These are phyloP conservation scores for Colletotrichum sp. DNA, from an alignment of 2,329 filamentous ascomycete species.

Conservation along the genomic window DNA sequence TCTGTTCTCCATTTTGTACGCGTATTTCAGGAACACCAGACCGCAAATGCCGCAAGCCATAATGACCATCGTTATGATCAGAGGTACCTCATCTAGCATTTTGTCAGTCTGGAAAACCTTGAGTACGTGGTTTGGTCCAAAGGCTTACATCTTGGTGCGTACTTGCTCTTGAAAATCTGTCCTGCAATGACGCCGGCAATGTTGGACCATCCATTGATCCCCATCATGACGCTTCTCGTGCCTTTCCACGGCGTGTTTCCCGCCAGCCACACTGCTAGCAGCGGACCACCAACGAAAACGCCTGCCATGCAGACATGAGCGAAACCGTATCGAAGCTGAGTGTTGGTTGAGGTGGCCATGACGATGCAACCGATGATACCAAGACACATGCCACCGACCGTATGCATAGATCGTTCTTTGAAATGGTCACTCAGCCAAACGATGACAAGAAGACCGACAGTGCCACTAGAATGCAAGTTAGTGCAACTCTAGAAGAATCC, in stretches of 20 bases:
- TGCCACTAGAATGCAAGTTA: constrained; percentile 12
- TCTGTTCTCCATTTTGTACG: constrained; percentile 23
- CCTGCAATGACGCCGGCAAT: constrained; percentile 27
- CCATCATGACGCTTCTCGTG: constrained; percentile 44
- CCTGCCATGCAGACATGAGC: constrained; percentile 26
- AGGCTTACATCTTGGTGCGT: constrained; percentile 21
- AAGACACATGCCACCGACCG: constrained; percentile 22
- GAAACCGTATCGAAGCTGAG: constrained; percentile 25
- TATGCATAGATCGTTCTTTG: constrained; percentile 25
- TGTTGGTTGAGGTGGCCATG: constrained; percentile 23
- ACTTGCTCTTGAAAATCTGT: constrained; percentile 27
- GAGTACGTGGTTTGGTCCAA: too few species aligned
- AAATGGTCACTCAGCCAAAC: constrained; percentile 25
- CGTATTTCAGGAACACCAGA: constrained; percentile 15
- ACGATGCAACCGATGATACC: constrained; percentile 24
- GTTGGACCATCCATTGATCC: constrained; percentile 57
- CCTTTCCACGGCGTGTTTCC: constrained; percentile 59
- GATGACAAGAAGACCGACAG: constrained; percentile 13
- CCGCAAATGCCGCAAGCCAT: constrained; percentile 20
- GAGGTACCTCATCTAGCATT: constrained; percentile 2
- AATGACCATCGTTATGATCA: constrained; percentile 23
- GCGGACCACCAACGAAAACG: constrained; percentile 52
- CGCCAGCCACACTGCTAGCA: constrained; percentile 57
- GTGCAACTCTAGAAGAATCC: not conserved
- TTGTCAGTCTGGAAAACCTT: not conserved